Evolutionary conservation across 2,329 filamentous ascomycete genomes (phyloP), one percentile per base, ranked within the genome.

Genomic region (Zarea fungicola): DNA sequence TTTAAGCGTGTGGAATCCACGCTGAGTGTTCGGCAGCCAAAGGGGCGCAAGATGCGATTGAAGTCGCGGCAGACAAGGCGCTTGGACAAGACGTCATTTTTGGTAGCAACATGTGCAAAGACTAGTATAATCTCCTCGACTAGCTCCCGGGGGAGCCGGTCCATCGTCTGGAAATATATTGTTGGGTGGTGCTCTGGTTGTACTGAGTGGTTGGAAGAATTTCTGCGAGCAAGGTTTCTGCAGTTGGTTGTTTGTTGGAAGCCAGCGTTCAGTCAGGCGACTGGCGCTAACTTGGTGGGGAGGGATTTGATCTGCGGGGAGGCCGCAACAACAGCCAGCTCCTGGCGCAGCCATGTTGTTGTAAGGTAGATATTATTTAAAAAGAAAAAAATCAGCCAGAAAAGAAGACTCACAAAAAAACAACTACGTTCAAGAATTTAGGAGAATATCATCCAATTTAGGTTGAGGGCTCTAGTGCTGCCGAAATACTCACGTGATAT

Each of bases 1-100:
- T 69, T 68, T 50, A 79, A 67, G 23, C 74, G 69, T 11, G 72
- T 72, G 57, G 73, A 77, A 42, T 78, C 75, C 16, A 80, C 59
- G 45, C 71, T 71, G 11, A 79, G 61, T 1, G 74, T 78, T 25
- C 66, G 66, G 52, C 75, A 73, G 22, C 65, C 66, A 46, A 65
- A 68, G 0, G 72, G 71, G 53, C 70, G 73, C 31, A 79, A 62
- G 28, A 71, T 60, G 21, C 65, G 60, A 55, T 79, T 67, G 52
- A 78, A 80, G 13, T 67, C 60, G 37, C 68, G 69, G 58, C 74
- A 78, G 25, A 78, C 74, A 18, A 73, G 66, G 11, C 76, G 73
- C 29, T 77, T 62, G 16, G 58, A 54, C 3, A 77, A 62, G 13
- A 76, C 60, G 1, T 55, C 49, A 41, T 76, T 76, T 63, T 77